Percentiles rank a stretch among this genome's conserved stretches.
These are phyloP conservation scores for Gnaphalium uliginosum DNA, from an alignment of 129 eudicot species.

Conservation along the genomic window DNA sequence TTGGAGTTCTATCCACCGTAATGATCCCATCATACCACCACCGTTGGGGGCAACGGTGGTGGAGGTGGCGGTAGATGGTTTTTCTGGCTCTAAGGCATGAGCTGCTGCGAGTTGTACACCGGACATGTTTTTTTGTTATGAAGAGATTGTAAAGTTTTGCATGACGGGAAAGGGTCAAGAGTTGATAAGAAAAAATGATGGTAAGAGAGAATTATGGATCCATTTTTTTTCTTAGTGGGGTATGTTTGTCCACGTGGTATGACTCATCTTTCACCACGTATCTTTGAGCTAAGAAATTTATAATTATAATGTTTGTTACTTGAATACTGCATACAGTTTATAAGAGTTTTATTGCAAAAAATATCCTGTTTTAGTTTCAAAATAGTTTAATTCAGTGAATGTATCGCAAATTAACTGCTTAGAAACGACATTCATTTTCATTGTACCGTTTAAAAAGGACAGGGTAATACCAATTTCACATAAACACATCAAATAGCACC, in stretches of 20 bases:
- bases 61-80: slow-evolving; percentile 5
- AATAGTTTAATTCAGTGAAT: neutral
- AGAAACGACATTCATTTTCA: neutral
- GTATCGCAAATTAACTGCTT: neutral
- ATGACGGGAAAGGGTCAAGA: neutral
- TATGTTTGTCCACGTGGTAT: slow-evolving; percentile 21
- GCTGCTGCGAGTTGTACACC: slow-evolving; percentile 63
- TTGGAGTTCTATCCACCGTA: slow-evolving; percentile 66
- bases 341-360: no score
- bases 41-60: slow-evolving; percentile 10
- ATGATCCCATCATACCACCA: slow-evolving; percentile 63
- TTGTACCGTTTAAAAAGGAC: no score
- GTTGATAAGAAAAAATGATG: neutral
- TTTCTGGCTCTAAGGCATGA: slow-evolving; percentile 30
- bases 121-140: slow-evolving; percentile 36
- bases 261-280: neutral
- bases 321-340: no score
- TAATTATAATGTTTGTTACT: no score
- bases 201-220: slow-evolving; percentile 30
- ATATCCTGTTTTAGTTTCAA: no score
- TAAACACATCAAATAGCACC: no score
- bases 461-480: no score
- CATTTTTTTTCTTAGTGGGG: slow-evolving; percentile 7
- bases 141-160: neutral
- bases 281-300: neutral